Conservation (phyloP, 2,329 filamentous ascomycete genomes). For the Scytalidium lignicola region DNA sequence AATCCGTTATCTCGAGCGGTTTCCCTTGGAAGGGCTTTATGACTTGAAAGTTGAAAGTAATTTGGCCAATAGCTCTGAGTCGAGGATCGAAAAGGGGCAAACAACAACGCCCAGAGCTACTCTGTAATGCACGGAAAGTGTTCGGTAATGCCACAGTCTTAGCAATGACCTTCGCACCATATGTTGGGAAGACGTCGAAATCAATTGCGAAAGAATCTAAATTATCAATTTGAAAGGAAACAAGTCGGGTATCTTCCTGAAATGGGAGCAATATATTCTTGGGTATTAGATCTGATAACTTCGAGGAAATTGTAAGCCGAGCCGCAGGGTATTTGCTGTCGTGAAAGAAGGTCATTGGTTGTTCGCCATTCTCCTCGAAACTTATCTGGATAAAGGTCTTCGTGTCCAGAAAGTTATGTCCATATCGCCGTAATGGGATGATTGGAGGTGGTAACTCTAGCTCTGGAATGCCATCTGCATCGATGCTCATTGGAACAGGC, state of each 20-base stretch:
- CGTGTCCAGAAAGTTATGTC: constrained; percentile 96
- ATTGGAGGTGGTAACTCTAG: constrained; percentile 92
- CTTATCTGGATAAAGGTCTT: constrained; percentile 93
- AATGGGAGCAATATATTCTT: constrained; percentile 94
- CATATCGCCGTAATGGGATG: constrained; percentile 88
- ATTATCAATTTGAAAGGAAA: constrained; percentile 95
- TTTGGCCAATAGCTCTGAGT: constrained; percentile 84
- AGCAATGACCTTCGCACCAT: constrained; percentile 94
- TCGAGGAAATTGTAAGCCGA: constrained; percentile 91
- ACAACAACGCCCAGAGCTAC: constrained; percentile 74
- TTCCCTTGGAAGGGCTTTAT: constrained; percentile 94
- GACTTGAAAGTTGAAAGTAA: constrained; percentile 90
- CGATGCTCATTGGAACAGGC: constrained; percentile 60
- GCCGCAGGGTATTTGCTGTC: constrained; percentile 95
- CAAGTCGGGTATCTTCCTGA: constrained; percentile 88
- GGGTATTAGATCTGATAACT: constrained; percentile 90
- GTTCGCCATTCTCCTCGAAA: constrained; percentile 71
- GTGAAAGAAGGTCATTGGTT: constrained; percentile 90
- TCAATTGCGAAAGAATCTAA: constrained; percentile 90
- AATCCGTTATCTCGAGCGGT: constrained; percentile 93
- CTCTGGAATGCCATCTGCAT: constrained; percentile 84
- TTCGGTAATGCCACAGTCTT: constrained; percentile 88
- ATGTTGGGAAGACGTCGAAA: constrained; percentile 96
- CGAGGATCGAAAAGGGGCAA: constrained; percentile 90
- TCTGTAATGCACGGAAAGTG: constrained; percentile 71